Evolutionary conservation across 495 filamentous ascomycete species (phyloP), one percentile per base, ranked within the genome.

Genomic region (Penicillium paxilli): DNA sequence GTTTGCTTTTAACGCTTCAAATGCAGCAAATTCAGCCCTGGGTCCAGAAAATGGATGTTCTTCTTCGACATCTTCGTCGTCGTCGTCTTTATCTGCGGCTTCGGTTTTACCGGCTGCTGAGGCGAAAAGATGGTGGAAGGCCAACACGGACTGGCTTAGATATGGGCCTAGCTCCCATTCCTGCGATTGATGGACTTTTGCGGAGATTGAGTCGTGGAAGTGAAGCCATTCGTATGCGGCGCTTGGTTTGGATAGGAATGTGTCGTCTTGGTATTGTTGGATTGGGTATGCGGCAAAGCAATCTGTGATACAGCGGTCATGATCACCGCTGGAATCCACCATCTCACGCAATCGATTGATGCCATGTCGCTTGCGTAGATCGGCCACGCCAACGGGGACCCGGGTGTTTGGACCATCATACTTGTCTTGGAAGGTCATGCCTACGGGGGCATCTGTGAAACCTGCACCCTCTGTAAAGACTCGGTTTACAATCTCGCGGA

Each of bases 121-220:
- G 12, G 93, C 89, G 65, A 98, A 98, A 7, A 98, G 81, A 66
- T 91, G 80, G 63, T 98, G 95, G 69, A 96, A 96, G 5, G 90
- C 94, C 1, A 97, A 81, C 22, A 91, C 79, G 1, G 93, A 85
- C 59, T 91, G 87, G 60, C 85, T 87, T 51, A 97, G 82, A 68
- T 98, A 98, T 0, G 89, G 84, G 14, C 76, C 77, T 24, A 97
- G 74, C 65, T 98, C 93, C 86, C 92, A 97, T 38, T 94, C 92
- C 67, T 96, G 91, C 44, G 77, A 81, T 8, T 80, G 70, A 63
- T 85, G 89, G 2, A 97, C 74, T 49, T 84, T 83, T 1, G 84
- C 82, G 6, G 89, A 92, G 52, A 95, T 82, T 1, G 78, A 73
- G 58, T 97, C 94, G 65, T 96, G 89, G 68, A 98, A 98, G 69